phyloP scores from a whole-genome alignment of 2,329 filamentous ascomycete genomes.

The Trichoderma lentiforme region DNA sequence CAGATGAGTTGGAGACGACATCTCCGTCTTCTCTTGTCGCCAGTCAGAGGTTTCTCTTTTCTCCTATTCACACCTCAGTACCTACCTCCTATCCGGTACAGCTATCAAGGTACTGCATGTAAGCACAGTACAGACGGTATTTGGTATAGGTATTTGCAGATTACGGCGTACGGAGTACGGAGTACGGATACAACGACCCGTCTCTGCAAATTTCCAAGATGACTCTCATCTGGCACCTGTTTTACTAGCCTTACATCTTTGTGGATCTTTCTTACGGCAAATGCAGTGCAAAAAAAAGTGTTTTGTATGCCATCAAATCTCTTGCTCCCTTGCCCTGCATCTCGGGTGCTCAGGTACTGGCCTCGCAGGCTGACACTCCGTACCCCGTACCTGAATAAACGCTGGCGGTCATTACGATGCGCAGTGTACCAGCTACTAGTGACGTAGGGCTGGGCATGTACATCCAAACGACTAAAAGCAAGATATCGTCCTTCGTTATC shows the following conservation, averaged over 20 bases:
- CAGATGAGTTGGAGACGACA: neutral
- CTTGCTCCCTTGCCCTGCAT: neutral
- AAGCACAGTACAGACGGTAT: neutral
- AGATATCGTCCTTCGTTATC: conserved; percentile 4
- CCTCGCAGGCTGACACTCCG: neutral
- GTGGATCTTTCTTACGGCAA: neutral
- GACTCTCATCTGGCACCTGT: neutral
- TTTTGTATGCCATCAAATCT: neutral
- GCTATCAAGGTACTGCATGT: neutral
- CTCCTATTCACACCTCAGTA: neutral
- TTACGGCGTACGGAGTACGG: neutral
- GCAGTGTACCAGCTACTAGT: neutral
- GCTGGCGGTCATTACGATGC: neutral
- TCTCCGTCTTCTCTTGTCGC: neutral
- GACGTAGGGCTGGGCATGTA: neutral
- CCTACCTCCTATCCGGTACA: neutral
- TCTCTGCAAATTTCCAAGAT: neutral
- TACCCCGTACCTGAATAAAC: neutral
- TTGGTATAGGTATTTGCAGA: neutral
- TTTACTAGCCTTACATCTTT: neutral
- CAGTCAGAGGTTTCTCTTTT: neutral
- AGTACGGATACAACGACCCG: neutral
- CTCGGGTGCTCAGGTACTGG: neutral
- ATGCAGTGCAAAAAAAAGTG: neutral
- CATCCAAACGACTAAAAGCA: neutral